phyloP scores from a whole-genome alignment of 352 stramenopile genomes.

The Phytophthora meadii region DNA sequence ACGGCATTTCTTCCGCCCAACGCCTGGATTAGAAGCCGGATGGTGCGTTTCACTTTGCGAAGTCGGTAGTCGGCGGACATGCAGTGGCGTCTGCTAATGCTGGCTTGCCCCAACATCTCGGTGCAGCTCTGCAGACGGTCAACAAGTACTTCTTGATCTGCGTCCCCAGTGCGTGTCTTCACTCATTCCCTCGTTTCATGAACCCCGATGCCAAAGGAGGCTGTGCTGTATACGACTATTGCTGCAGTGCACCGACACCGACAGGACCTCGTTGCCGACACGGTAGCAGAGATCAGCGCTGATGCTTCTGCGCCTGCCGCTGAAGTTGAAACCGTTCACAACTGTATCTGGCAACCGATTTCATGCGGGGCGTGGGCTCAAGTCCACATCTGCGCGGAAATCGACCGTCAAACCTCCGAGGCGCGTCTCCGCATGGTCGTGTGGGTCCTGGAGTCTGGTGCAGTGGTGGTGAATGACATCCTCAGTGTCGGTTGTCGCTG shows the following conservation, averaged over 20 bases:
- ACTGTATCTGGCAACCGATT: constrained; percentile 43
- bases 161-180: not conserved
- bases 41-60: constrained; percentile 19
- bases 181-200: constrained; percentile 9
- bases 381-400: constrained; percentile 63
- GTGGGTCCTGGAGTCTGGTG: constrained; percentile 64
- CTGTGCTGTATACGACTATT: constrained; percentile 34
- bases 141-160: constrained; percentile 28
- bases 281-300: not conserved
- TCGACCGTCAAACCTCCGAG: constrained; percentile 33
- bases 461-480: constrained; percentile 62
- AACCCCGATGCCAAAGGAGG: constrained; percentile 24
- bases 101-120: constrained; percentile 7
- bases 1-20: constrained; percentile 7
- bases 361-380: constrained; percentile 57
- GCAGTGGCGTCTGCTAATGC: not conserved
- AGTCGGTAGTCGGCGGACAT: constrained; percentile 13
- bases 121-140: not conserved
- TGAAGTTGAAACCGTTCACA: constrained; percentile 5
- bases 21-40: constrained; percentile 14
- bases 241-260: constrained; percentile 29
- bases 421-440: constrained; percentile 59
- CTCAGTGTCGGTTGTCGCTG: constrained; percentile 51
- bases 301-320: constrained; percentile 1
- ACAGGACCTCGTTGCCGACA: not conserved